Evolutionary conservation across 306 rosid species (phyloP).

Genomic region (Argentina anserina): DNA sequence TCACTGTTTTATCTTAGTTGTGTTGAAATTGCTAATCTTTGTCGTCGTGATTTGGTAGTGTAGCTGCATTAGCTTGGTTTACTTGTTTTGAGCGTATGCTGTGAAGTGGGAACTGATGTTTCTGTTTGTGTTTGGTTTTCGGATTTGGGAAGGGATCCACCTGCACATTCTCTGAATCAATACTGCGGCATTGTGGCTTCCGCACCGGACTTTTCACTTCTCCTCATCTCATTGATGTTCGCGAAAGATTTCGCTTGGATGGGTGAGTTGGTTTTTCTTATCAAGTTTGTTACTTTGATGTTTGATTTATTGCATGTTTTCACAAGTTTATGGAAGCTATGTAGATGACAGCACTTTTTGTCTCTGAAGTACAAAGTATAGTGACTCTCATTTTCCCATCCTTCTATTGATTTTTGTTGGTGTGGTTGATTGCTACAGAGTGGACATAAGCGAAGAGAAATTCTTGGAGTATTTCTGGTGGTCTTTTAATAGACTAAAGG

Average conservation of each 20-base stretch:
- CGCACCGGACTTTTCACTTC: constrained; percentile 93
- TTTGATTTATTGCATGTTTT: constrained; percentile 13
- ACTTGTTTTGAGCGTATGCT: constrained; percentile 9
- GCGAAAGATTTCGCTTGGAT: constrained; percentile 85
- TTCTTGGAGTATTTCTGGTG: constrained; percentile 93
- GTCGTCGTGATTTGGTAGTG: background rate
- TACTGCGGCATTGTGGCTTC: constrained; percentile 80
- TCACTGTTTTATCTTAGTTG: background rate
- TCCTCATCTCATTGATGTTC: constrained; percentile 92
- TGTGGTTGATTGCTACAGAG: constrained; percentile 48
- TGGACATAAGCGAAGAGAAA: constrained; percentile 63
- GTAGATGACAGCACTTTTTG: background rate
- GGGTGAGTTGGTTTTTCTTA: constrained; percentile 58
- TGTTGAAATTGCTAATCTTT: background rate
- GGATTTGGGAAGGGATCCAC: constrained; percentile 75
- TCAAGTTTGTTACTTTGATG: background rate
- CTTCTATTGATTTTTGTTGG: constrained; percentile 3
- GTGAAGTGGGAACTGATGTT: constrained; percentile 21
- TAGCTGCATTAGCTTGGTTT: background rate
- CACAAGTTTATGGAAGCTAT: no score
- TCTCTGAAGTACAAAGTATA: background rate
- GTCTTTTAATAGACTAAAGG: constrained; percentile 79
- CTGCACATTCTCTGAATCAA: constrained; percentile 85
- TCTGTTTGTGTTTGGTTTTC: constrained; percentile 5
- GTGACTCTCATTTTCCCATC: background rate